These are phyloP conservation scores for Phytophthora pseudosyringae DNA, from an alignment of 352 stramenopile species.

Conservation along the genomic window DNA sequence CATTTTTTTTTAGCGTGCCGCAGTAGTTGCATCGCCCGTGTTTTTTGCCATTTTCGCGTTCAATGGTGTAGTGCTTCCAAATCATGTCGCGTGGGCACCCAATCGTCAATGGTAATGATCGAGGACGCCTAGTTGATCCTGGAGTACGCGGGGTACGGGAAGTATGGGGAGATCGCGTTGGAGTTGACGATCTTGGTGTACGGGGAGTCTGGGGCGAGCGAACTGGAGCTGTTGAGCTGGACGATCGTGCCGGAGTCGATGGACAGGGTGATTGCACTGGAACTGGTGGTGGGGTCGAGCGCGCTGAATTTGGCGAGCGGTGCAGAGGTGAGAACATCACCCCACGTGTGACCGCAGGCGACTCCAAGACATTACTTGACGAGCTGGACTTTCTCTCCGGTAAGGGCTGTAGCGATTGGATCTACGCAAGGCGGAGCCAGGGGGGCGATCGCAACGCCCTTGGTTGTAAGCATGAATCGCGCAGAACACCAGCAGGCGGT, in stretches of 20 bases:
- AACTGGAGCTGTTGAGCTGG: neutral
- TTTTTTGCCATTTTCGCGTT: constrained; percentile 9
- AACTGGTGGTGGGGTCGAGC: too few relatives aligned
- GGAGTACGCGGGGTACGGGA: neutral
- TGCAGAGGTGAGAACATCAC: too few relatives aligned
- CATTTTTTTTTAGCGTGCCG: neutral
- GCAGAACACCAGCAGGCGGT: too few relatives aligned
- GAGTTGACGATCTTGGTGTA: neutral
- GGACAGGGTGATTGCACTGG: too few relatives aligned
- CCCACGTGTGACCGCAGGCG: too few relatives aligned
- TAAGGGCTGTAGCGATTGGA: neutral
- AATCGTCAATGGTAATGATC: neutral
- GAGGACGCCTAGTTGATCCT: neutral
- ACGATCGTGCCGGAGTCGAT: too few relatives aligned
- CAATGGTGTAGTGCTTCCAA: neutral
- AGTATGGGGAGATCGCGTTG: neutral
- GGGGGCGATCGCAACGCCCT: neutral
- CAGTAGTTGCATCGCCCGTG: neutral
- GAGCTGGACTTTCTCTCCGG: neutral
- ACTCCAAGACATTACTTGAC: neutral
- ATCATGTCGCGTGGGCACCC: neutral
- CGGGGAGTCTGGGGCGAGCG: neutral
- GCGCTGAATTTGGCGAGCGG: neutral
- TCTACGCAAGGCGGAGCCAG: neutral
- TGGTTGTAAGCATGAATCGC: neutral